These are phyloP conservation scores for Trichoderma endophyticum DNA, from an alignment of 2,329 filamentous ascomycete species.

Conservation along the genomic window DNA sequence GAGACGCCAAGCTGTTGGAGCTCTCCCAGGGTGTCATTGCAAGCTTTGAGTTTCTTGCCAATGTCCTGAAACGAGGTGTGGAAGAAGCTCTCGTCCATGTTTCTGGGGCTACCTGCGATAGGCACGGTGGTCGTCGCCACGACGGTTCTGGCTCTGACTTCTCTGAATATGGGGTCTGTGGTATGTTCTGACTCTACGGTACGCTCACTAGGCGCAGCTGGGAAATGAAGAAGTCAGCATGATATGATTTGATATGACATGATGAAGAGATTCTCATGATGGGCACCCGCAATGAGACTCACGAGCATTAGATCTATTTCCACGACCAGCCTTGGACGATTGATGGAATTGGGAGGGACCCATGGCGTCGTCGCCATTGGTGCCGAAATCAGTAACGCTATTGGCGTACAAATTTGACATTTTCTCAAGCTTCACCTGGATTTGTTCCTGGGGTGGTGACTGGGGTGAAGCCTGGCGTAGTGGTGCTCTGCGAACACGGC, in stretches of 20 bases:
- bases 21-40: conserved; percentile 63
- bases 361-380: conserved; percentile 23
- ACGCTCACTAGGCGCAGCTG: conserved; percentile 39
- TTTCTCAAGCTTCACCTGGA: conserved; percentile 26
- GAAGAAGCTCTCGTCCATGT: conserved; percentile 39
- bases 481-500: conserved; percentile 16
- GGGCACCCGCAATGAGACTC: conserved; percentile 23
- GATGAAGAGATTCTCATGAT: not conserved
- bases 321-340: conserved; percentile 28
- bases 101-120: conserved; percentile 26
- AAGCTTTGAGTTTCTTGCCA: conserved; percentile 60
- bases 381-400: conserved; percentile 13
- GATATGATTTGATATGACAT: not conserved
- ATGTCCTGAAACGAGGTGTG: conserved; percentile 50
- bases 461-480: too few species aligned
- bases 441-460: too few species aligned
- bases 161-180: conserved; percentile 33
- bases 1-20: conserved; percentile 72
- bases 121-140: not conserved
- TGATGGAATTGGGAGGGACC: conserved; percentile 21
- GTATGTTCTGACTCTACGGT: conserved; percentile 28
- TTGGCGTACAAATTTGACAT: conserved; percentile 22
- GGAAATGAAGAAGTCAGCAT: conserved; percentile 18
- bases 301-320: conserved; percentile 39
- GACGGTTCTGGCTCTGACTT: conserved; percentile 34